Evolutionary conservation across 176 grass and related monocot genomes (phyloP), one percentile per base, ranked within the genome.

Genomic region (Elaeis guineensis): DNA sequence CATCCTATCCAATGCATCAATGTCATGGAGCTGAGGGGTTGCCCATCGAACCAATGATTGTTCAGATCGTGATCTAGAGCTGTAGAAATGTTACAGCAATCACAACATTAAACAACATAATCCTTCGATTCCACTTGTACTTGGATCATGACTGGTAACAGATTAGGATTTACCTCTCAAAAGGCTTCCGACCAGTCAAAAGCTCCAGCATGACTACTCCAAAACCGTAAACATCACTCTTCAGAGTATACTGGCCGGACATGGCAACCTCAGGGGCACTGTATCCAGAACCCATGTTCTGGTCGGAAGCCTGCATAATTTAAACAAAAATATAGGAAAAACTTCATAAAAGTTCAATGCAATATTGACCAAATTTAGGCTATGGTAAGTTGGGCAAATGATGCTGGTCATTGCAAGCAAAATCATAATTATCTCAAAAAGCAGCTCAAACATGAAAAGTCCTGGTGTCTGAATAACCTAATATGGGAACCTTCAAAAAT

Each of bases 171-270:
- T 83, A 98, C 93, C 76, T 83, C 18, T 98, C 84, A 22, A 98
- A 98, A 23, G 88, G 88, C 58, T 28, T 92, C 7, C 81, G 81
- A 23, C 93, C 93, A 0, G 93, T 98, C 82, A 98, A 76, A 61
- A 98, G 82, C 76, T 98, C 93, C 51, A 98, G 75, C 93, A 98
- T 98, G 71, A 98, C 84, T 28, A 92, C 84, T 55, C 93, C 93
- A 70, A 98, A 92, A 30, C 70, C 83, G 78, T 98, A 98, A 16
- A 98, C 82, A 70, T 98, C 93, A 55, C 93, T 98, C 76, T 98
- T 98, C 56, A 89, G 58, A 21, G 79, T 98, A 66, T 92, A 89
- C 67, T 89, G 79, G 35, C 81, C 87, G 60, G 79, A 89, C 84
- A 86, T 98, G 57, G 80, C 79, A 66, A 87, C 81, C 69, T 98